Evolutionary conservation across 305 asterid species (phyloP), one percentile per base, ranked within the genome.

Genomic region (Coffea humblotiana): DNA sequence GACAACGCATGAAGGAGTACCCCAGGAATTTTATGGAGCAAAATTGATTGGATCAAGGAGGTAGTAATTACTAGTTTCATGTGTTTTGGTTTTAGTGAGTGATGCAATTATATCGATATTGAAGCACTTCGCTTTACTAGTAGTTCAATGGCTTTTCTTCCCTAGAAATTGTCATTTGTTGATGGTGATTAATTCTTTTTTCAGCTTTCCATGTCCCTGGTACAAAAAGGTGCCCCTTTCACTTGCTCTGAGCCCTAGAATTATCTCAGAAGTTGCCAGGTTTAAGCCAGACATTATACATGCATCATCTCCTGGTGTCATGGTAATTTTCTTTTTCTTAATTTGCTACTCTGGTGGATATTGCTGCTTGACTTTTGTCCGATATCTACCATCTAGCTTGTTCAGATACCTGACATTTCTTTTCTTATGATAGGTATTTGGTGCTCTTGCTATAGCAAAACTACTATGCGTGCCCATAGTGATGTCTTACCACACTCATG

Each of bases 261-360:
- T 96, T 71, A 94, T 96, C 79, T 92, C 97, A 75, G 99, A 92
- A 52, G 99, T 96, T 45, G 90, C 94, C 49, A 82, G 86, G 71
- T 96, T 96, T 90, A 96, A 93, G 91, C 99, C 98, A n/a, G 99
- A 96, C 81, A 94, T 96, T 65, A 92, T 96, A 82, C 99, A 96
- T 48, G 99, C 99, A 54, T 92, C 99, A 51, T 96, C 99, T 74
- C 99, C 99, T 4, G 99, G 99, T 61, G 90, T 96, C 80, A 96
- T 96, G 99, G 99, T 94, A 81, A 76, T 9, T 76, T 74, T 7
- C 72, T 75, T 68, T 61, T 73, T 45, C 35, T 61, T 58, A 51
- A 23, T 49, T 81, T 49, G 23, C 11, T 63, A 51, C 6, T 49
- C 21, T 27, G 16, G 63, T 27, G 16, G 63, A 76, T 18, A 23